phyloP scores from a whole-genome alignment of 2,329 filamentous ascomycete genomes.

The Aspergillus tubingensis region DNA sequence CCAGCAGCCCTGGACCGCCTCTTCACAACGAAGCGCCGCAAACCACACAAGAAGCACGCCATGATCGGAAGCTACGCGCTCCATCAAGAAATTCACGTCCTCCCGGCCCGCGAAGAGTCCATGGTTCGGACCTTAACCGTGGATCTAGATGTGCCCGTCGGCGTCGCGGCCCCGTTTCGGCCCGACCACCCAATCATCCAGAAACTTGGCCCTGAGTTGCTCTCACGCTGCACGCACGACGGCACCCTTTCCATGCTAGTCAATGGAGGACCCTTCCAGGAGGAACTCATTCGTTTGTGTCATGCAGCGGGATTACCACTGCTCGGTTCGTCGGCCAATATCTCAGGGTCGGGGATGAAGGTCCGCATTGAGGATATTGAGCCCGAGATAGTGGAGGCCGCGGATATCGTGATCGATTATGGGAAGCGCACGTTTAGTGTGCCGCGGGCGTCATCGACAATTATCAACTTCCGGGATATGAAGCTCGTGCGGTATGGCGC shows the following conservation, averaged over 20 bases:
- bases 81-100: slow-evolving; percentile 26
- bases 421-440: slow-evolving; percentile 28
- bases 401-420: slow-evolving; percentile 37
- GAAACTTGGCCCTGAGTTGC: slow-evolving; percentile 13
- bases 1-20: slow-evolving; percentile 22
- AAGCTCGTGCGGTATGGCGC: slow-evolving; percentile 31
- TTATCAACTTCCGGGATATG: slow-evolving; percentile 30
- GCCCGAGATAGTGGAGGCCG: slow-evolving; percentile 27
- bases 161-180: slow-evolving; percentile 27
- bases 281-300: slow-evolving; percentile 28
- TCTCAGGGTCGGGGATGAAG: slow-evolving; percentile 34
- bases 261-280: slow-evolving; percentile 29
- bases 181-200: slow-evolving; percentile 26
- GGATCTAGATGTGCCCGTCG: slow-evolving; percentile 30
- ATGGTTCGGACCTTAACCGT: slow-evolving; percentile 26
- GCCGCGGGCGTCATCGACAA: slow-evolving; percentile 30
- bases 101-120: slow-evolving; percentile 15
- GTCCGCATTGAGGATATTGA: slow-evolving; percentile 30
- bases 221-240: slow-evolving; percentile 20
- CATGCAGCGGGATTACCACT: slow-evolving; percentile 23
- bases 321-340: slow-evolving; percentile 35
- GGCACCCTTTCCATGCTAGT: slow-evolving; percentile 31
- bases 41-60: slow-evolving; percentile 30
- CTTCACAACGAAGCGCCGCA: slow-evolving; percentile 17
- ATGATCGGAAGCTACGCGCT: slow-evolving; percentile 30